Conservation (phyloP, 495 filamentous ascomycete genomes). For the Bombardia bombarda region DNA sequence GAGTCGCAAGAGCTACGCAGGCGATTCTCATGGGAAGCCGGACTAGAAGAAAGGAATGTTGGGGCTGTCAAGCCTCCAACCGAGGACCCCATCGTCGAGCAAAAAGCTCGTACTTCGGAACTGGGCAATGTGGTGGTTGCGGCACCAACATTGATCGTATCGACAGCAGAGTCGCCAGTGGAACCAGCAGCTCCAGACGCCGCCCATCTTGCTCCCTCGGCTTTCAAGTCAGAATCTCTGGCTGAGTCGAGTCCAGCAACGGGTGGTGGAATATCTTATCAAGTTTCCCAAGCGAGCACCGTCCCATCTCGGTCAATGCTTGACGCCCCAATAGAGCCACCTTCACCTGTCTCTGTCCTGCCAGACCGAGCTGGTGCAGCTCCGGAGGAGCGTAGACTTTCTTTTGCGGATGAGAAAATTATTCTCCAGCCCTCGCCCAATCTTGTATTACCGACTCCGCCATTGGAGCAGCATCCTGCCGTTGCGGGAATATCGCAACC, state of each 20-base stretch:
- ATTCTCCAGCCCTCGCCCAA: conserved; percentile 21
- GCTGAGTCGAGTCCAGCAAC: not conserved
- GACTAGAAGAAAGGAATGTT: not conserved
- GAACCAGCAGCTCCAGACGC: not conserved
- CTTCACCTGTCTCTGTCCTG: conserved; percentile 26
- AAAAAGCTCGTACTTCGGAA: conserved; percentile 5
- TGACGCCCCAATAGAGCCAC: conserved; percentile 18
- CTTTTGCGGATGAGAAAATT: conserved; percentile 38
- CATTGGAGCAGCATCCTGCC: conserved; percentile 33
- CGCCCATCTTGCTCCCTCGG: not conserved
- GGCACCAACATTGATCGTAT: not conserved
- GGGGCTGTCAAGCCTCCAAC: not conserved
- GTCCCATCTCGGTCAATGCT: conserved; percentile 16
- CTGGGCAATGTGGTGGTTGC: not conserved
- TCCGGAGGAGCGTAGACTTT: conserved; percentile 14
- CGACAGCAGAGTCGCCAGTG: not conserved
- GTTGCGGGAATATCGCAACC: conserved; percentile 3
- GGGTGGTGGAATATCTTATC: conserved; percentile 18
- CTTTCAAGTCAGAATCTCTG: not conserved
- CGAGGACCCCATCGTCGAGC: conserved; percentile 2
- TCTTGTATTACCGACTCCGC: conserved; percentile 21
- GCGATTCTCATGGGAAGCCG: conserved; percentile 48
- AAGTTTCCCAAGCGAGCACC: conserved; percentile 28
- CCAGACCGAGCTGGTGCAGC: conserved; percentile 9
- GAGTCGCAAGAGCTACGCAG: conserved; percentile 9